Evolutionary conservation across 75 land plant species (phyloP), one percentile per base, ranked within the genome.

Genomic region (Cryptomeria japonica): DNA sequence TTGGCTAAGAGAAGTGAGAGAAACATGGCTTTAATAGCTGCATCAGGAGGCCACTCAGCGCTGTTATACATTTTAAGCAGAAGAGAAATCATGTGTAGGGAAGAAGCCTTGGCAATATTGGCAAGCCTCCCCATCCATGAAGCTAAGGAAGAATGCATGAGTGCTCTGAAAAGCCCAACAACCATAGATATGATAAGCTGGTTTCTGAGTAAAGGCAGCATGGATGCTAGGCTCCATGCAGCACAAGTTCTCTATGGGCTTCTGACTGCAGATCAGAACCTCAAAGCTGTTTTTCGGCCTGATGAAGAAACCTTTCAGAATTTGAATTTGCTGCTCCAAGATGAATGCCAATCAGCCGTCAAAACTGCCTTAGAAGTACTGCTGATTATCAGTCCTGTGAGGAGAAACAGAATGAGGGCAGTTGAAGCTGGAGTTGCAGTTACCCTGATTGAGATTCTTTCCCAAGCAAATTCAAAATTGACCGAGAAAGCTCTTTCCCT

Each of bases 1-100:
- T 58, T 96, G 39, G 92, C 91, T 13, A 86, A 64, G 22, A 88
- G 91, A 37, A 89, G 92, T 86, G 97, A 96, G 73, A 88, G 91
- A 86, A 95, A 93, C 91, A 88, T 88, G 61, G 79, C 83, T 36
- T 87, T 84, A 80, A 68, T 94, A 15, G 91, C 89, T 41, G 88
- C 88, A 1, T 85, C 86, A 8, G 86, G 64, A 19, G 86, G 64
- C 16, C 86, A 22, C 56, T 53, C 58, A 18, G 61, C 22, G 25
- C 86, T 85, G 3, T 7, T 85, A 22, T 56, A 2, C 22, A 49
- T 37, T 2, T 3, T 85, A 3, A 55, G 14, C 68, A 85, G 68
- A 85, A 10, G 11, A 85, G 64, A 56, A 34, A 36, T 56, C 1
- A n/a, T 46, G 15, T 82, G 15, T n/a, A 64, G 64, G 41, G 64